Evolutionary conservation across 768 basidiomycete genomes (phyloP), one percentile per base, ranked within the genome.

Genomic region (Hygrophorus pudorinus): DNA sequence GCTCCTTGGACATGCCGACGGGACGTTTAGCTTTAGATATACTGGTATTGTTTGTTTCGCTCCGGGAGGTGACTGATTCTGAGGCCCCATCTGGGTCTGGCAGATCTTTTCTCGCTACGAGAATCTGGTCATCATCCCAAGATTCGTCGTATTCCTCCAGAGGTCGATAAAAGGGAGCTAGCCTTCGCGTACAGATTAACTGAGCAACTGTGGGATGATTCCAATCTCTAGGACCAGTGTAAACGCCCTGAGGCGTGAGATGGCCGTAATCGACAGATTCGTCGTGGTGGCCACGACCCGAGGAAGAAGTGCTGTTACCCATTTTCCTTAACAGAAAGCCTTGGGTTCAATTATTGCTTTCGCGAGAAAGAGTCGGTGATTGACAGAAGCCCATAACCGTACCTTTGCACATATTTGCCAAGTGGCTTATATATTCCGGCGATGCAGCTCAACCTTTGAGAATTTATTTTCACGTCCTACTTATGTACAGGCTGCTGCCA

Each of bases 121-220:
- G 75, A 48, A 97, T 82, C 59, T 81, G 81, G 42, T 89, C 88
- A 54, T 89, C 84, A 49, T 86, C 81, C 90, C 90, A 97, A 34
- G 76, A 74, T 11, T 85, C 81, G 27, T 85, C 80, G 59, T 86
- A 96, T 51, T 98, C 94, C 59, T 96, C 91, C 35, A 99, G 71
- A 10, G 96, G 94, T 29, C 91, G 78, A 62, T 97, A 98, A 66
- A 97, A 98, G 1, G 96, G 96, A 1, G 93, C 91, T 33, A 99
- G 76, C 56, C 76, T 82, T 60, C 89, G 81, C 53, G 87, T 81
- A 55, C 82, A 68, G 60, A 99, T 91, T 57, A 94, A 76, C 63
- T 87, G 82, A 48, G 85, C 81, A 50, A 94, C 92, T 48, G 87
- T 66, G 43, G 77, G 62, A 53, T 92, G 86, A 59, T 90, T 91